Conservation (phyloP, 495 filamentous ascomycete species). For the Jackrogersella multiformis region DNA sequence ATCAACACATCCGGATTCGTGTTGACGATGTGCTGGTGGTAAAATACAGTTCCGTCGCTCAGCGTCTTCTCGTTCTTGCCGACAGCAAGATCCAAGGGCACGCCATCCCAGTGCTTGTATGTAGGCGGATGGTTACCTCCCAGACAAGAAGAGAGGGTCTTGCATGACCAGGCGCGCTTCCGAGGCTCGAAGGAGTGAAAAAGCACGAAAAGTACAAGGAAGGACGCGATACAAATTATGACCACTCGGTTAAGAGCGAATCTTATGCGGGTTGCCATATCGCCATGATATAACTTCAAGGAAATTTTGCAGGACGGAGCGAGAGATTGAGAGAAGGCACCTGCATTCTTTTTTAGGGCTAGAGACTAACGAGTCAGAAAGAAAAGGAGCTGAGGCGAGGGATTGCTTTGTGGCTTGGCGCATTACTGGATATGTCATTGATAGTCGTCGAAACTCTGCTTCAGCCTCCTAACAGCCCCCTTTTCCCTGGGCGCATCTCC, state of each 20-base stretch:
- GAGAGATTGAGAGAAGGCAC: slow-evolving; percentile 5
- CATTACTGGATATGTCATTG: slow-evolving; percentile 23
- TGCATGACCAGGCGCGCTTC: slow-evolving; percentile 37
- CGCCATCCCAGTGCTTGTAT: slow-evolving; percentile 36
- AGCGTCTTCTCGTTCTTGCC: slow-evolving; percentile 32
- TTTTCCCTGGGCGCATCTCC: background rate
- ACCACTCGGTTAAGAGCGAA: slow-evolving; percentile 20
- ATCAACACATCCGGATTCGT: slow-evolving; percentile 34
- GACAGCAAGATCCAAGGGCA: slow-evolving; percentile 24
- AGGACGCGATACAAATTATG: slow-evolving; percentile 9
- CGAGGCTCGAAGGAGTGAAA: slow-evolving; percentile 33
- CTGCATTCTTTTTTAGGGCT: slow-evolving; percentile 14
- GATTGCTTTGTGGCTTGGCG: slow-evolving; percentile 19
- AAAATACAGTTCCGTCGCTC: slow-evolving; percentile 34
- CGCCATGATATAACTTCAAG: slow-evolving; percentile 15
- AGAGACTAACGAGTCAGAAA: slow-evolving; percentile 4
- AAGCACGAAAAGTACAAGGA: slow-evolving; percentile 26
- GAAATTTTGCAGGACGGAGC: background rate
- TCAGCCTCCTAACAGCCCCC: slow-evolving; percentile 12
- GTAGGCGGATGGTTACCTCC: slow-evolving; percentile 20
- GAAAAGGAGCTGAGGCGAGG: slow-evolving; percentile 20
- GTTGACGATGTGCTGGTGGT: slow-evolving; percentile 33
- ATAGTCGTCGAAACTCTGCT: slow-evolving; percentile 19
- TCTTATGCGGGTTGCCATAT: slow-evolving; percentile 22
- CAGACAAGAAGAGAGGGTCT: slow-evolving; percentile 31